Percentiles rank a stretch among this genome's conserved stretches.
phyloP scores from a whole-genome alignment of 2,329 filamentous ascomycete genomes.

The Zasmidium angulare region DNA sequence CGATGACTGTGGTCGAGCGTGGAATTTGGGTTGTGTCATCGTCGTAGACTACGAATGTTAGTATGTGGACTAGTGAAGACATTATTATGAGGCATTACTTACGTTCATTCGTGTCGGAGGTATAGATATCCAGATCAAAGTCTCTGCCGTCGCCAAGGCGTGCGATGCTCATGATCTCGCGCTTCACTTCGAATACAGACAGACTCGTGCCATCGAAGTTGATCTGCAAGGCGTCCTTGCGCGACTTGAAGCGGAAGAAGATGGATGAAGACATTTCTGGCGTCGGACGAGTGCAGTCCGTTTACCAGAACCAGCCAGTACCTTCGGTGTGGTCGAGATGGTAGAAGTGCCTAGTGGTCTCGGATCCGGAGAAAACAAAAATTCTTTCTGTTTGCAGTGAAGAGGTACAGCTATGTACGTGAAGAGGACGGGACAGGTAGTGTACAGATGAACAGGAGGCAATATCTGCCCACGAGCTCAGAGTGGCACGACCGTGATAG shows the following conservation, averaged over 20 bases:
- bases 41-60: slow-evolving; percentile 71
- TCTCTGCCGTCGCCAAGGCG: slow-evolving; percentile 93
- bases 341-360: neutral
- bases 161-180: slow-evolving; percentile 94
- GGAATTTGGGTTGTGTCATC: slow-evolving; percentile 98
- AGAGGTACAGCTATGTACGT: slow-evolving; percentile 14
- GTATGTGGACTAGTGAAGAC: slow-evolving; percentile 9
- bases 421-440: slow-evolving; percentile 17
- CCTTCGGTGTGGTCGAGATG: neutral
- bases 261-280: slow-evolving; percentile 86
- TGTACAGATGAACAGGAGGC: slow-evolving; percentile 29
- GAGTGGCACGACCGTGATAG: slow-evolving; percentile 28
- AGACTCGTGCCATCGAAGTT: slow-evolving; percentile 97
- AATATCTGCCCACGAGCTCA: slow-evolving; percentile 21
- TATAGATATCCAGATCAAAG: slow-evolving; percentile 92
- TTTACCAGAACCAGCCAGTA: neutral
- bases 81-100: slow-evolving; percentile 40
- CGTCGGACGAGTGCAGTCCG: slow-evolving; percentile 36
- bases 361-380: slow-evolving; percentile 5
- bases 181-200: slow-evolving; percentile 97
- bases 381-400: slow-evolving; percentile 14
- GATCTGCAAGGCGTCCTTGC: slow-evolving; percentile 90
- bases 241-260: slow-evolving; percentile 99
- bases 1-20: slow-evolving; percentile 89
- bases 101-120: slow-evolving; percentile 90